A percentile compares a stretch with the other conserved stretches of the same genome.
These are phyloP conservation scores for Clarireedia paspali DNA, from an alignment of 2,329 filamentous ascomycete genomes.

Conservation along the genomic window DNA sequence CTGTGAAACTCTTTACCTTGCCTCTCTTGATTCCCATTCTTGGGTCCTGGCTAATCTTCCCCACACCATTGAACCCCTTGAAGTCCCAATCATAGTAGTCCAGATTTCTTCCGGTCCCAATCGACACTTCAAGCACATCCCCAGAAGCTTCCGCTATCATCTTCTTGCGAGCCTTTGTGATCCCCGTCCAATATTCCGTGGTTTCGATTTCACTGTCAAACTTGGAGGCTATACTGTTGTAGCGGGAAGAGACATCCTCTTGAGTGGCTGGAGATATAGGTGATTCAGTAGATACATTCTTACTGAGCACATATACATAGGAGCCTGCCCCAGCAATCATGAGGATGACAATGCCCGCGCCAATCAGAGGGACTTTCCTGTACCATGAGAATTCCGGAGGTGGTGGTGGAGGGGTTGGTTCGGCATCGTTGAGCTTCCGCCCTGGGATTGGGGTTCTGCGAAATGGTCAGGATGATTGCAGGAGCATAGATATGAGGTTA, in stretches of 20 bases:
- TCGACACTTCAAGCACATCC: conserved; percentile 54
- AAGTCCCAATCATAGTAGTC: conserved; percentile 49
- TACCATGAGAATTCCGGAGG: conserved; percentile 8
- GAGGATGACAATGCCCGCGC: conserved; percentile 10
- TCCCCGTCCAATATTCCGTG: conserved; percentile 50
- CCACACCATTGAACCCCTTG: conserved; percentile 19
- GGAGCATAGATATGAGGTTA: neutral
- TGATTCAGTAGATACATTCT: conserved; percentile 15
- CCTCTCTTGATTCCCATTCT: conserved; percentile 21
- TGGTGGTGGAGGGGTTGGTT: neutral
- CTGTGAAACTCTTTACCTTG: conserved; percentile 49
- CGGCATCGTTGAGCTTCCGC: neutral
- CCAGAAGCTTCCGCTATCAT: conserved; percentile 43
- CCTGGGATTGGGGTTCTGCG: conserved; percentile 17
- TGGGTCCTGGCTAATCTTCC: conserved; percentile 12
- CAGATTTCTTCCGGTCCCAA: conserved; percentile 56
- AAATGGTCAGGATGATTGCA: neutral
- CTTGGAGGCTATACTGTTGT: conserved; percentile 36
- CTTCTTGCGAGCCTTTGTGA: conserved; percentile 41
- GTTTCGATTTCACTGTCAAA: conserved; percentile 53
- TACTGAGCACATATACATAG: conserved; percentile 32
- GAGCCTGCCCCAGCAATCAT: conserved; percentile 16
- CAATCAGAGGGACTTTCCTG: conserved; percentile 21
- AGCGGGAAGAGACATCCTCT: conserved; percentile 26
- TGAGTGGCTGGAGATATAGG: conserved; percentile 13